Base-by-base conservation (phyloP, 1,284 basidiomycete genomes). In the Earliella scabrosa region DNA sequence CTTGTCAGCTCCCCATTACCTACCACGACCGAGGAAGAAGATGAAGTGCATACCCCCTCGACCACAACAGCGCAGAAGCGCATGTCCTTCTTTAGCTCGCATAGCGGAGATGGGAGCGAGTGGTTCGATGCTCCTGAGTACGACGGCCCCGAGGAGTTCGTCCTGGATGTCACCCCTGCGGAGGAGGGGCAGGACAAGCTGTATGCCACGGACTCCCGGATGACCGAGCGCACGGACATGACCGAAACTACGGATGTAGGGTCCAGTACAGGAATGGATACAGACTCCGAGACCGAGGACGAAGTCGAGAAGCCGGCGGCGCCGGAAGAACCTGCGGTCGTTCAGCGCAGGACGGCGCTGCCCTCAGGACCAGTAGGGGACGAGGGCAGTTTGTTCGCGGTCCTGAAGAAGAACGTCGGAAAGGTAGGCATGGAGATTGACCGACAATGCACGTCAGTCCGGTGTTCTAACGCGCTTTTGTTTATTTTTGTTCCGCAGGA, bases 361-460 rank as follows among this genome's bases (percentile, higher is more conserved):
- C 94, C 89, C 14, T 81, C 82, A 26, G 78, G 78, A 9, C 77
- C 82, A n/a, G 75, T 88, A 16, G 87, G 85, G 1, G 92, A 96
- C 56, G 95, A 97, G 74, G 91, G 93, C 4, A 94, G 91, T 63
- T 74, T 97, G 39, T 93, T 97, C 66, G 77, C 87, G 1, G 86
- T 97, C 55, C 74, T 97, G 50, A 94, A 94, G 76, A 97, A 95
- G 76, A 97, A 95, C 67, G 90, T 97, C 45, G 93, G 93, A 54
- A 95, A 95, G 79, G 92, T 91, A 60, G 54, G 71, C 52, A 32
- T 10, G 23, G 23, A 38, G n/a, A n/a, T n/a, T n/a, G 44, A 21
- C 11, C 26, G 45, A 38, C 9, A 16, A 38, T n/a, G 5, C 35
- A 26, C 29, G 27, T 27, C 49, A 34, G 21, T 20, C n/a, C 26